phyloP scores from a whole-genome alignment of 192 early-diverging fungal genomes.

The Polychytrium aggregatum region DNA sequence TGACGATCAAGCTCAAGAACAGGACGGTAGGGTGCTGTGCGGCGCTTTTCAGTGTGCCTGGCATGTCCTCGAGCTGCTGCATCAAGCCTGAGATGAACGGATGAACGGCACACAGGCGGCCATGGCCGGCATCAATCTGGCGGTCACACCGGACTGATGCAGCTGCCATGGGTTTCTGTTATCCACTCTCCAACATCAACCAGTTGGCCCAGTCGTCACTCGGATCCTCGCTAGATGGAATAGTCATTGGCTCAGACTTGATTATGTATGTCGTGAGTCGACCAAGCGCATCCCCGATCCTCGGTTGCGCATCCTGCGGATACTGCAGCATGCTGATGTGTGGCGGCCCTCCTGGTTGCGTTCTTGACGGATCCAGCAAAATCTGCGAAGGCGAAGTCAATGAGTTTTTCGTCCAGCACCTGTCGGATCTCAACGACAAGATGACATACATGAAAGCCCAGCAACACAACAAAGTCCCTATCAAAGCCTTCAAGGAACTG shows the following conservation, averaged over 20 bases:
- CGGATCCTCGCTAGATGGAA: slow-evolving; percentile 81
- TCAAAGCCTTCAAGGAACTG: slow-evolving; percentile 72
- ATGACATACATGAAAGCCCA: slow-evolving; percentile 69
- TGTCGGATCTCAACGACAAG: slow-evolving; percentile 79
- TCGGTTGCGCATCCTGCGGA: not conserved
- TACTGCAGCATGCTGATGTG: no score
- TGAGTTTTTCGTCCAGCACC: slow-evolving; percentile 72
- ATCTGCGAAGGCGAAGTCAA: slow-evolving; percentile 90
- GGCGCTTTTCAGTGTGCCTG: not conserved
- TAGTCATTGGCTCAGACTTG: slow-evolving; percentile 55
- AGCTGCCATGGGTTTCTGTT: no score
- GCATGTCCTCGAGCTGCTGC: no score
- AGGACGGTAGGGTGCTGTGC: slow-evolving; percentile 46
- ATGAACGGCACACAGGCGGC: no score
- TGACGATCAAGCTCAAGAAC: slow-evolving; percentile 78
- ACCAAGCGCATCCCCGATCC: not conserved
- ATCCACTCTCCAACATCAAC: no score
- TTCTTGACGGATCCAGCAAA: slow-evolving; percentile 36
- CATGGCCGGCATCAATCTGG: no score
- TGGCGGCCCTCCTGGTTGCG: no score
- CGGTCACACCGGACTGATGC: no score
- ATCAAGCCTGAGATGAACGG: not conserved
- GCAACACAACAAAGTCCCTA: slow-evolving; percentile 60
- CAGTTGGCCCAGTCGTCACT: no score
- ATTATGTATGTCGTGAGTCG: slow-evolving; percentile 19